Evolutionary conservation across 306 rosid genomes (phyloP).

Genomic region (Quercus glauca): DNA sequence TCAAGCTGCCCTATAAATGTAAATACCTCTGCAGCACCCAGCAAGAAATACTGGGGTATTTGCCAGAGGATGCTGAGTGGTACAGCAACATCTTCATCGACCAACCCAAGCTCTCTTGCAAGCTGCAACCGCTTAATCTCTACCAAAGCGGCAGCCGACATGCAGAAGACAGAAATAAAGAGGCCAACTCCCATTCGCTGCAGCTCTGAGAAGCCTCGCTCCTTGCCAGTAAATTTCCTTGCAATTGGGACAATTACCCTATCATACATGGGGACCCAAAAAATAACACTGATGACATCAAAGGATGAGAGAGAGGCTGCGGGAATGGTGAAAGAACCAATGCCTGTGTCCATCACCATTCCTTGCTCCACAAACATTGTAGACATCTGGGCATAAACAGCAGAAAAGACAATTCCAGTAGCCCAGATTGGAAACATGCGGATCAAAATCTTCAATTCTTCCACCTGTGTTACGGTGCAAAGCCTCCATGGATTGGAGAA

Average conservation of each 20-base stretch:
- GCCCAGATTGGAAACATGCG: conserved; percentile 99
- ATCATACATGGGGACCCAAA: conserved; percentile 92
- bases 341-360: conserved; percentile 63
- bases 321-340: conserved; percentile 87
- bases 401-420: conserved; percentile 76
- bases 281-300: conserved; percentile 75
- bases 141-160: conserved; percentile 88
- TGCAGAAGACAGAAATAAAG: conserved; percentile 70
- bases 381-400: conserved; percentile 95
- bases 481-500: conserved; percentile 77
- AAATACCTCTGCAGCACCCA: conserved; percentile 86
- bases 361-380: conserved; percentile 97
- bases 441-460: conserved; percentile 85
- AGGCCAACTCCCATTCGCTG: conserved; percentile 98
- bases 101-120: conserved; percentile 63
- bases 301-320: conserved; percentile 88
- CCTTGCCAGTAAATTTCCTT: conserved; percentile 74
- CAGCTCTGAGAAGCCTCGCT: conserved; percentile 86
- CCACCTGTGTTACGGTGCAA: conserved; percentile 93
- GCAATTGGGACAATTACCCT: conserved; percentile 75
- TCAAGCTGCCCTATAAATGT: conserved; percentile 88
- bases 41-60: conserved; percentile 81
- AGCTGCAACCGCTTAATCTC: conserved; percentile 69
- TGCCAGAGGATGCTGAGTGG: conserved; percentile 81
- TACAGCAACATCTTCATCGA: conserved; percentile 55